Evolutionary conservation across 805 yeast species (phyloP).

Genomic region (Novakomyces olei): DNA sequence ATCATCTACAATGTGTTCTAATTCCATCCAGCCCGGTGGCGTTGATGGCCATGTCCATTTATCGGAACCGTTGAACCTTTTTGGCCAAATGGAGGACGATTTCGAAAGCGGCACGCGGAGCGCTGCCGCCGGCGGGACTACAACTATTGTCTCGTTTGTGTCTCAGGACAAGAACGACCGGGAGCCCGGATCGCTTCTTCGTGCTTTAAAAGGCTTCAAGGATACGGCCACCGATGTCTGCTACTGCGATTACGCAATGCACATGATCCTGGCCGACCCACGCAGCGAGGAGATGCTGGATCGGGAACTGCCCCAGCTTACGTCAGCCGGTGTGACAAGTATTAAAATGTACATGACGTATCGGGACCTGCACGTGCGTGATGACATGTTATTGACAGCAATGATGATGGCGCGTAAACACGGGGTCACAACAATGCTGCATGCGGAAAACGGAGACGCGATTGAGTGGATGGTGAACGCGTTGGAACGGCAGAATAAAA

Average conservation of each 20-base stretch:
- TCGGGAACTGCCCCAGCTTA: conserved; percentile 18
- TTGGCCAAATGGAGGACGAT: conserved; percentile 16
- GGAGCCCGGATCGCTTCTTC: conserved; percentile 12
- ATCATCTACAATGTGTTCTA: background rate
- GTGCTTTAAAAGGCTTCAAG: conserved; percentile 17
- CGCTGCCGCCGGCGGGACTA: conserved; percentile 32
- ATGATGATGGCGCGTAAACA: conserved; percentile 21
- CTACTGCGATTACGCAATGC: conserved; percentile 29
- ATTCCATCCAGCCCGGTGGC: conserved; percentile 22
- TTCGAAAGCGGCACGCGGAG: conserved; percentile 24
- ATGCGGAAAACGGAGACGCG: conserved; percentile 29
- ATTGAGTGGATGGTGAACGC: conserved; percentile 23
- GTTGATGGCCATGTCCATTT: conserved; percentile 30
- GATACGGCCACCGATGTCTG: conserved; percentile 15
- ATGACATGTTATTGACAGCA: conserved; percentile 21
- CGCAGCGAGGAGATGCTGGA: conserved; percentile 14
- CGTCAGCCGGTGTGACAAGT: conserved; percentile 20
- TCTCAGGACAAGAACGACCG: conserved; percentile 20
- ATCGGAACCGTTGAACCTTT: conserved; percentile 19
- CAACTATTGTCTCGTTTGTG: conserved; percentile 28
- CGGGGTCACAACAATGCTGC: conserved; percentile 28
- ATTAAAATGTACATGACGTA: conserved; percentile 28
- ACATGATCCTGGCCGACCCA: conserved; percentile 23
- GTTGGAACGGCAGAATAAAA: conserved; percentile 18
- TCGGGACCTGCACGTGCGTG: conserved; percentile 21